Evolutionary conservation across 805 yeast genomes (phyloP).

Genomic region (Kuraishia floccosa): DNA sequence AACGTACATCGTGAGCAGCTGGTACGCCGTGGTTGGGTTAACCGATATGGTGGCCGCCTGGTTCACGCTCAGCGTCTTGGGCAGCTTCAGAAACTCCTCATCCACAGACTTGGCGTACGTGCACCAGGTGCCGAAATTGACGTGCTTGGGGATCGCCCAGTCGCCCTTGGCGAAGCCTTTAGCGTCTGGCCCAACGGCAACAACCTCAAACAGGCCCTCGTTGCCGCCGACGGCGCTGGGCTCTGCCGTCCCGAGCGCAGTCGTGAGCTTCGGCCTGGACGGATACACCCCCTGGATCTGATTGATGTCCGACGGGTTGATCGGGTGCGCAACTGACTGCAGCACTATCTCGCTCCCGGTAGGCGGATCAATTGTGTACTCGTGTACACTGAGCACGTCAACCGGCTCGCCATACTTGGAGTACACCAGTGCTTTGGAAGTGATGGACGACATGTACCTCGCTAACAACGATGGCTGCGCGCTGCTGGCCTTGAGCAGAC

Average conservation of each 20-base stretch:
- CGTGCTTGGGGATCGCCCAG: conserved; percentile 72
- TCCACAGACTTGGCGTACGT: conserved; percentile 52
- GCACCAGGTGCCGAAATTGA: conserved; percentile 92
- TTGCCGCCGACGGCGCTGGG: conserved; percentile 87
- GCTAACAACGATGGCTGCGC: no score
- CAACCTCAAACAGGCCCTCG: conserved; percentile 84
- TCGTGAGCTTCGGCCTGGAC: conserved; percentile 50
- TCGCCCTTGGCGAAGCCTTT: conserved; percentile 51
- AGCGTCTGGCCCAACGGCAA: conserved; percentile 54
- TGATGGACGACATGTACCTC: no score
- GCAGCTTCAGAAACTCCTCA: conserved; percentile 44
- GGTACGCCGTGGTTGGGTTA: conserved; percentile 87
- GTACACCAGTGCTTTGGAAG: conserved; percentile 55
- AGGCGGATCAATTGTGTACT: conserved; percentile 37
- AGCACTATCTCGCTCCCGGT: conserved; percentile 40
- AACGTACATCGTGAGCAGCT: conserved; percentile 66
- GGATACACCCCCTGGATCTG: conserved; percentile 86
- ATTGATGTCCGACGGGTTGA: conserved; percentile 84
- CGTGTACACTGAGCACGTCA: conserved; percentile 40
- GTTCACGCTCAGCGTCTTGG: conserved; percentile 35
- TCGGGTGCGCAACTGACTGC: conserved; percentile 67
- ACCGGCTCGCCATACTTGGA: conserved; percentile 57
- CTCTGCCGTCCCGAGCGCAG: conserved; percentile 41
- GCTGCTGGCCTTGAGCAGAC: no score
- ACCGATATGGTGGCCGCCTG: conserved; percentile 87